Conservation (phyloP, 352 stramenopile species). For the Globisporangium lucens region DNA sequence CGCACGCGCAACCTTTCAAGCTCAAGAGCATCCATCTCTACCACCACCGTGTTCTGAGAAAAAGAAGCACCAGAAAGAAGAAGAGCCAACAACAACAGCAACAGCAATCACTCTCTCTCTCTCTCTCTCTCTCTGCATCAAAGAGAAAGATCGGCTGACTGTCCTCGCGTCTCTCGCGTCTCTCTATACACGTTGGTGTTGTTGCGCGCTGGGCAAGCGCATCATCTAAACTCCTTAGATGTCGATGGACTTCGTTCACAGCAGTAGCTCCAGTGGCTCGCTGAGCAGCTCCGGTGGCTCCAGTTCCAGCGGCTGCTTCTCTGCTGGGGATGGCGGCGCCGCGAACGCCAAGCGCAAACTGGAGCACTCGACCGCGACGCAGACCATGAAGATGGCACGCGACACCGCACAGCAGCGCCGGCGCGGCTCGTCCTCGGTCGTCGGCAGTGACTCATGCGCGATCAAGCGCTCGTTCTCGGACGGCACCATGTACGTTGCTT, state of each 20-base stretch:
- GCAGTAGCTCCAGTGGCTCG: slow-evolving; percentile 6
- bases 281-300: slow-evolving; percentile 2
- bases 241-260: slow-evolving; percentile 33
- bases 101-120: not conserved
- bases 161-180: not conserved
- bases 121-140: not conserved
- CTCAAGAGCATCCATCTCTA: not conserved
- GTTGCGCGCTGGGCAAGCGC: not conserved
- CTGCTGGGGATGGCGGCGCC: slow-evolving; percentile 23
- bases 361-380: slow-evolving; percentile 20
- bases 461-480: slow-evolving; percentile 68
- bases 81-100: not conserved
- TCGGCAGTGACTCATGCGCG: slow-evolving; percentile 16
- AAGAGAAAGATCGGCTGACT: not conserved
- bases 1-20: slow-evolving; percentile 3
- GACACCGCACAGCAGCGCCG: slow-evolving; percentile 34
- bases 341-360: slow-evolving; percentile 71
- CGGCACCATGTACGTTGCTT: slow-evolving; percentile 60
- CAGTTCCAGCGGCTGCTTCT: slow-evolving; percentile 15
- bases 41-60: not conserved
- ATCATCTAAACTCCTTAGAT: not conserved
- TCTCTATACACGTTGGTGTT: slow-evolving; percentile 6
- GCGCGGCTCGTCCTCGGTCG: slow-evolving; percentile 31
- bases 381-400: slow-evolving; percentile 20
- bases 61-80: slow-evolving; percentile 4